Percentiles rank a stretch among this genome's conserved stretches.
Conservation (phyloP, 495 filamentous ascomycete genomes). For the Aspergillus conjunctus region DNA sequence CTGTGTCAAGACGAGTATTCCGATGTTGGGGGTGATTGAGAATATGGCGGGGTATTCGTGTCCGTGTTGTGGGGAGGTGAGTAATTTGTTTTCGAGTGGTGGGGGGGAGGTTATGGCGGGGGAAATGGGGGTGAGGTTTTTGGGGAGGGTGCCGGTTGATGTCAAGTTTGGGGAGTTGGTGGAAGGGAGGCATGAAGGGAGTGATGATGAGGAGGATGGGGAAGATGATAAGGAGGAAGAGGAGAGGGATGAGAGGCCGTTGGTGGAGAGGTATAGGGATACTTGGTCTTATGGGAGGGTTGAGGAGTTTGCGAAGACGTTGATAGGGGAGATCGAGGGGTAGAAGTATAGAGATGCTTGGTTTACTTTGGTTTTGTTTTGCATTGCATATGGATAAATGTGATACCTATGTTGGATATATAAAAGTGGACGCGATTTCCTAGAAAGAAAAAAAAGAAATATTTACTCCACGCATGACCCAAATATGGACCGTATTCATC, state of each 20-base stretch:
- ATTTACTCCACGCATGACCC: neutral
- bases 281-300: constrained; percentile 79
- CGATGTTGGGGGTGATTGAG: constrained; percentile 86
- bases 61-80: constrained; percentile 91
- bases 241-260: constrained; percentile 51
- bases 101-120: constrained; percentile 88
- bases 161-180: constrained; percentile 66
- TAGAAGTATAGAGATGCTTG: neutral
- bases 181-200: constrained; percentile 56
- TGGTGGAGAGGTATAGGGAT: constrained; percentile 77
- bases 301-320: constrained; percentile 61
- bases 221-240: constrained; percentile 49
- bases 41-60: constrained; percentile 98
- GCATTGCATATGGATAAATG: neutral
- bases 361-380: neutral
- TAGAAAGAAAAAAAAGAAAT: neutral
- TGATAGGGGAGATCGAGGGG: constrained; percentile 50
- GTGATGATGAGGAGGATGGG: constrained; percentile 39
- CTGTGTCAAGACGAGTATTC: constrained; percentile 81
- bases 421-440: neutral
- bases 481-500: neutral
- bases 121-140: constrained; percentile 80
- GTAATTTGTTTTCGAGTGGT: constrained; percentile 86
- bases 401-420: neutral
- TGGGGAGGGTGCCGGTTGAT: constrained; percentile 90